Evolutionary conservation across 163 green algal species (phyloP).

Genomic region (Prototheca cutis): DNA sequence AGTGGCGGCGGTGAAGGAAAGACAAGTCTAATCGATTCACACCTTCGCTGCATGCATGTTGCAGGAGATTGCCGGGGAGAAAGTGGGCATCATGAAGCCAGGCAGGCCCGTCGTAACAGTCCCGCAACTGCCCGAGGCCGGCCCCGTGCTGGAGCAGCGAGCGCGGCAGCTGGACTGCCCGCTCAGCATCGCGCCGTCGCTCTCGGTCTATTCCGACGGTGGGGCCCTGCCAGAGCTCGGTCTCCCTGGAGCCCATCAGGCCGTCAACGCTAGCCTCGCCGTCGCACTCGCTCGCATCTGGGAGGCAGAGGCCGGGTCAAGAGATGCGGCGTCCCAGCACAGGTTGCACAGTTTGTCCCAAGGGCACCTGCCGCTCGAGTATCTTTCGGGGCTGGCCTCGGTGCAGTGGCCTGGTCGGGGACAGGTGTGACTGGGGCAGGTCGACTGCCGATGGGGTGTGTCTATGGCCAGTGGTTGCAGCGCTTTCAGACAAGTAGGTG

Average conservation of each 20-base stretch:
- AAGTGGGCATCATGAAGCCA: slow-evolving; percentile 92
- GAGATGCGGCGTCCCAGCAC: slow-evolving; percentile 11
- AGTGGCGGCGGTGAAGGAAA: too few species aligned
- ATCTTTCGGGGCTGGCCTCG: slow-evolving; percentile 47
- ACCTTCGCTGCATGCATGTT: too few species aligned
- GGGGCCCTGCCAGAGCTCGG: slow-evolving; percentile 28
- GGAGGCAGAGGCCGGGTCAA: slow-evolving; percentile 38
- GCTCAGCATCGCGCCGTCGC: slow-evolving; percentile 20
- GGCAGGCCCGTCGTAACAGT: slow-evolving; percentile 64
- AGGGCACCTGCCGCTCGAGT: slow-evolving; percentile 48
- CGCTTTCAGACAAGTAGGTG: too few species aligned
- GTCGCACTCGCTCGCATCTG: slow-evolving; percentile 59
- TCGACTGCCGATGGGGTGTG: too few species aligned
- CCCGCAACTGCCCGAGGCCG: slow-evolving; percentile 69
- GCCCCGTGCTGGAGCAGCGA: slow-evolving; percentile 51
- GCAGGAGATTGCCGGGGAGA: slow-evolving; percentile 85
- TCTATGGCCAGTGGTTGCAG: too few species aligned
- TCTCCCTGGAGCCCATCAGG: slow-evolving; percentile 70
- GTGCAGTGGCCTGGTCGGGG: slow-evolving; percentile 73
- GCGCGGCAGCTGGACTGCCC: slow-evolving; percentile 27
- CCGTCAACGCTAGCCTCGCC: slow-evolving; percentile 76
- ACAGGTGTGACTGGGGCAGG: too few species aligned
- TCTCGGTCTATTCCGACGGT: slow-evolving; percentile 18
- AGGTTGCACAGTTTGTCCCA: too few species aligned
- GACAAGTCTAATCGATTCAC: too few species aligned